These are phyloP conservation scores for Penicillium taxi DNA, from an alignment of 495 filamentous ascomycete genomes.

Conservation along the genomic window DNA sequence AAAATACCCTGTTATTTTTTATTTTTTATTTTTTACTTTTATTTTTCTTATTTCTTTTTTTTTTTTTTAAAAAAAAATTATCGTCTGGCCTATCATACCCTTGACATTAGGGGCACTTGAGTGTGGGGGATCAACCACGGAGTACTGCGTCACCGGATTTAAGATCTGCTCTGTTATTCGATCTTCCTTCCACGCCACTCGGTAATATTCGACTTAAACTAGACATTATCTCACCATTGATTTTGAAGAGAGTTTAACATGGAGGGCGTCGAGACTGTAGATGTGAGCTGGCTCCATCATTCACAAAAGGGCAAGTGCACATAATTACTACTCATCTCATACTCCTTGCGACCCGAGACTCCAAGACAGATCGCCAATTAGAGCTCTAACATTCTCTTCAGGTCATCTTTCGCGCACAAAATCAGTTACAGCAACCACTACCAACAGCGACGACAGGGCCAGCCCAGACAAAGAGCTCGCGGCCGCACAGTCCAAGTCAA, in stretches of 20 bases:
- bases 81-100: constrained; percentile 2
- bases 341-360: background rate
- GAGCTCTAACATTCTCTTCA: constrained; percentile 4
- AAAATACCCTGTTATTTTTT: no score
- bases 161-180: constrained; percentile 18
- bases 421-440: constrained; percentile 26
- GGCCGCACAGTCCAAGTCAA: constrained; percentile 12
- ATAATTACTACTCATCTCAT: background rate
- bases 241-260: constrained; percentile 25
- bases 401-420: constrained; percentile 35
- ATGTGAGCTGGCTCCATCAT: constrained; percentile 64
- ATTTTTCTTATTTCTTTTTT: no score
- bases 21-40: no score
- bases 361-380: background rate
- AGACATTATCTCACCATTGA: constrained; percentile 2
- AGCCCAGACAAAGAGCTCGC: constrained; percentile 14
- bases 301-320: constrained; percentile 49
- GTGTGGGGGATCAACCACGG: constrained; percentile 21
- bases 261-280: constrained; percentile 59
- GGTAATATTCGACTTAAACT: no score
- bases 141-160: constrained; percentile 23
- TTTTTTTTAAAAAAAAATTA: no score
- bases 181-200: constrained; percentile 18
- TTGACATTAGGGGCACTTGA: no score
- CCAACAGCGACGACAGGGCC: constrained; percentile 26